A percentile compares a stretch with the other conserved stretches of the same genome.
Conservation (phyloP, 2,329 filamentous ascomycete species). For the Fusarium nygamai region DNA sequence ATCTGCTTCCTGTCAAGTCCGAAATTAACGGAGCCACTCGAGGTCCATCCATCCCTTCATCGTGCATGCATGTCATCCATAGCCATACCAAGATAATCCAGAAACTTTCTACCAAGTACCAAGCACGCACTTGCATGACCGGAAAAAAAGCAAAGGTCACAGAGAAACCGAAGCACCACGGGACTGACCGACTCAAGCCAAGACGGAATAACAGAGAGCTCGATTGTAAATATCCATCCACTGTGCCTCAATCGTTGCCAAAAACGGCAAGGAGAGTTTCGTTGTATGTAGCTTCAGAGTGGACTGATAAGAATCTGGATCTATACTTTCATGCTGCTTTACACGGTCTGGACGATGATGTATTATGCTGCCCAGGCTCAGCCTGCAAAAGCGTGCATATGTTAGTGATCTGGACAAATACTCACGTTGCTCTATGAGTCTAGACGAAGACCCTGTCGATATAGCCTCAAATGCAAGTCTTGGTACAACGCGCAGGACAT, state of each 20-base stretch:
- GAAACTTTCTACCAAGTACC: background rate
- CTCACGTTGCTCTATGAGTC: background rate
- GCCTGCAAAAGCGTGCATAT: background rate
- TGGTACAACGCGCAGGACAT: background rate
- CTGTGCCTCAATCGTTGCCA: background rate
- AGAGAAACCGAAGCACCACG: conserved; percentile 1
- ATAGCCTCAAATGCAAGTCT: background rate
- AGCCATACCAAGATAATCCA: conserved; percentile 13
- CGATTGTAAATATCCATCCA: background rate
- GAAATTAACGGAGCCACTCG: conserved; percentile 30
- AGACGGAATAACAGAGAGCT: background rate
- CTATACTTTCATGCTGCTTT: background rate
- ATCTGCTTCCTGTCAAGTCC: background rate
- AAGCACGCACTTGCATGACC: conserved; percentile 13
- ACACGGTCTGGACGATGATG: background rate
- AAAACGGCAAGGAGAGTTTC: background rate
- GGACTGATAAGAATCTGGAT: background rate
- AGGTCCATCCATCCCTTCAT: conserved; percentile 8
- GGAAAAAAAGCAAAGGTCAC: conserved; percentile 9
- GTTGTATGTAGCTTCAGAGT: background rate
- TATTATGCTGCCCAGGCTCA: background rate
- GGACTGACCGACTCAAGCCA: conserved; percentile 4
- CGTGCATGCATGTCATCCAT: conserved; percentile 33
- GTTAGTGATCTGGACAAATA: background rate
- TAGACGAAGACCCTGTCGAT: background rate